Evolutionary conservation across 305 asterid species (phyloP).

Genomic region (Withania somnifera): DNA sequence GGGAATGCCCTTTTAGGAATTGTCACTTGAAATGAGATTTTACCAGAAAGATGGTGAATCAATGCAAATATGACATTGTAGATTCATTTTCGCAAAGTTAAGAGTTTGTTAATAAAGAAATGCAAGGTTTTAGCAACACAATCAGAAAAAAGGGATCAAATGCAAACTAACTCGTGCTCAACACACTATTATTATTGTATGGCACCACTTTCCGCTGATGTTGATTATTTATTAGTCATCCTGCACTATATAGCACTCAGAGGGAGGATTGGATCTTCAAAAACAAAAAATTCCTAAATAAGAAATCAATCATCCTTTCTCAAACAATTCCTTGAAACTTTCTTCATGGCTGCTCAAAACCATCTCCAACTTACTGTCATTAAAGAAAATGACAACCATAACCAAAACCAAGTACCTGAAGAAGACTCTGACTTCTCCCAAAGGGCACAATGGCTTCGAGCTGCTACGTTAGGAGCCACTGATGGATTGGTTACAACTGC

Average conservation of each 20-base stretch:
- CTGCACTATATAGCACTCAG: slow-evolving; percentile 6
- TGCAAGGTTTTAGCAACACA: background rate
- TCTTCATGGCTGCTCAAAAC: slow-evolving; percentile 25
- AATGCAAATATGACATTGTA: background rate
- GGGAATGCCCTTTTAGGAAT: background rate
- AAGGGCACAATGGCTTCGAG: slow-evolving; percentile 20
- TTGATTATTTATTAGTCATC: background rate
- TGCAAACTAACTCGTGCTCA: slow-evolving; percentile 7
- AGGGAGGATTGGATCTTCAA: background rate
- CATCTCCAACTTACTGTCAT: slow-evolving; percentile 17
- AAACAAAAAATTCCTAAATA: background rate
- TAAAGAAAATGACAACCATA: slow-evolving; percentile 6
- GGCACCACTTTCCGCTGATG: background rate
- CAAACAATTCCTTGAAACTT: background rate
- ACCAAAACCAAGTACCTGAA: slow-evolving; percentile 3
- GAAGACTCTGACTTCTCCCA: slow-evolving; percentile 15
- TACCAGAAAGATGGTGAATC: background rate
- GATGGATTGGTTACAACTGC: slow-evolving; percentile 18
- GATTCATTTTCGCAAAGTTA: background rate
- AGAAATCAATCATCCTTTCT: background rate
- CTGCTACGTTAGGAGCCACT: slow-evolving; percentile 16
- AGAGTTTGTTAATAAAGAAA: background rate
- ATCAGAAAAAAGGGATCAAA: background rate
- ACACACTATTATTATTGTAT: background rate
- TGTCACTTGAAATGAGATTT: background rate